Base-by-base conservation (phyloP, 345 rosid species). In the Brassica carinata region DNA sequence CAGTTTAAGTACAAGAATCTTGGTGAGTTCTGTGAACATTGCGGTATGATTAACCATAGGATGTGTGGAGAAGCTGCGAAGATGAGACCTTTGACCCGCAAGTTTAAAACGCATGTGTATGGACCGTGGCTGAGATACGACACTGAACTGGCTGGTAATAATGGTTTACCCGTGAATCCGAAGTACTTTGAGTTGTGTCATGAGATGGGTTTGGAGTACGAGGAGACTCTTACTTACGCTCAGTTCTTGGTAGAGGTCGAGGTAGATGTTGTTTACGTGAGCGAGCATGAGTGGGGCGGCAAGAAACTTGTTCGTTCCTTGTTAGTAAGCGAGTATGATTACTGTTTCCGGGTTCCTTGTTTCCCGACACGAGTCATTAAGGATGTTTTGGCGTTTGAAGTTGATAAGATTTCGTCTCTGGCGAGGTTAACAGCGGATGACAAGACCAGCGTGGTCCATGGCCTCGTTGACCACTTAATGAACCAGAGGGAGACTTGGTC, bases 1-100 rank as follows among this genome's bases (percentile, higher is more conserved):
- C 66, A 62, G 34, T 62, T 62, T 14, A 62, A 62, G 36, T 62
- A 62, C 36, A 62, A 62, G 66, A 62, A 62, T 27, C 66, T 62
- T 1, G 66, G 34, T 62, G 36, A 62, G 34, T 62, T 62, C 36
- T 62, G 36, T 29, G 36, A 62, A 62, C 2, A 6, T 26, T 62
- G 66, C 66, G 66, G 66, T 27, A 62, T 62, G 66, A 5, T 62
- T 62, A 27, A 31, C 36, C 66, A 62, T 31, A 14, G 34, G 66
- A 27, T 27, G 66, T 62, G 66, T 62, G 66, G 17, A 27, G 66
- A 62, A 62, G 66, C 30, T n/a, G 66, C 36, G 5, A 62, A 62
- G 66, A 62, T 11, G 15, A 62, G 66, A 27, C 8, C n/a, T 62
- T 62, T 62, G 36, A 62, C 66, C 7, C 66, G 66, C 34, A 14